Evolutionary conservation across 805 yeast genomes (phyloP).

Genomic region (Lipomyces orientalis): DNA sequence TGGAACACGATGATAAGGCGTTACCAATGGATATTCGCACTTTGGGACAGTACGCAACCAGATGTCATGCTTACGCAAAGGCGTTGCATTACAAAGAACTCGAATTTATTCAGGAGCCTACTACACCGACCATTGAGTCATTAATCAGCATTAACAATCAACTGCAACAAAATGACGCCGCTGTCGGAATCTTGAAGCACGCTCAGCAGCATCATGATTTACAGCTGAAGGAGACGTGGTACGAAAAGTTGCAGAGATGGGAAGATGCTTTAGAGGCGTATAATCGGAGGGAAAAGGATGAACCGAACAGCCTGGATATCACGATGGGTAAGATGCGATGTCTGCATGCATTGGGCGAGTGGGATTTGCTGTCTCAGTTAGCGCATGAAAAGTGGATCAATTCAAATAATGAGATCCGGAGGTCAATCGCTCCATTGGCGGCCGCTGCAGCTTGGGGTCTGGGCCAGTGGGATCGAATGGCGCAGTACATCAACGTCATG

Average conservation of each 20-base stretch:
- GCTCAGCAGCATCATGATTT: constrained; percentile 79
- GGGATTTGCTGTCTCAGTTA: constrained; percentile 88
- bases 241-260: constrained; percentile 95
- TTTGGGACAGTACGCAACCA: constrained; percentile 88
- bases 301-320: constrained; percentile 72
- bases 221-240: constrained; percentile 96
- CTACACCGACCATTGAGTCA: constrained; percentile 89
- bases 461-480: constrained; percentile 97
- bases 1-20: constrained; percentile 97
- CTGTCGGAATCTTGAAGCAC: constrained; percentile 92
- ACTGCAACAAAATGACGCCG: constrained; percentile 95
- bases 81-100: constrained; percentile 94
- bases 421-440: constrained; percentile 93
- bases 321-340: constrained; percentile 99
- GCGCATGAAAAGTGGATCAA: constrained; percentile 86
- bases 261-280: constrained; percentile 95
- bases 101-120: constrained; percentile 92
- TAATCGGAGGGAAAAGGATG: constrained; percentile 68
- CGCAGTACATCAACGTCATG: constrained; percentile 86
- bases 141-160: constrained; percentile 92
- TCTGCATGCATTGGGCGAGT: constrained; percentile 96
- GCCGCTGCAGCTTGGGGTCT: constrained; percentile 99
- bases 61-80: constrained; percentile 97
- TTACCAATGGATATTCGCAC: constrained; percentile 90
- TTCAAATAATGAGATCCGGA: constrained; percentile 71